Evolutionary conservation across 495 filamentous ascomycete species (phyloP).

Genomic region (Penicillium goetzii): DNA sequence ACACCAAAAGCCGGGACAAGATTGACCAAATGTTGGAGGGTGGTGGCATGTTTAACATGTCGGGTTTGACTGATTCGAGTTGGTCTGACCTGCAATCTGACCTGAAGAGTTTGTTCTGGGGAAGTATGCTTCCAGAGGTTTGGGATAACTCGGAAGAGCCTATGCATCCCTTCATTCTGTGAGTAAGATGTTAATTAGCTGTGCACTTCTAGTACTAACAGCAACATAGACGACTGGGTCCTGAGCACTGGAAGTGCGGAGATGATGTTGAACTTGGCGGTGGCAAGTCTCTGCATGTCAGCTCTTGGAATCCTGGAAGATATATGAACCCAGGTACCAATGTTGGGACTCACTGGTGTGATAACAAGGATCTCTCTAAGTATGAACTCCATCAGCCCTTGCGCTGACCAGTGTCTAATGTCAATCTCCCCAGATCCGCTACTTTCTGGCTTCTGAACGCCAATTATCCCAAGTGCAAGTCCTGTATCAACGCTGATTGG

Average conservation of each 20-base stretch:
- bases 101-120: neutral
- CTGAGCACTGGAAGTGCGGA: neutral
- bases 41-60: neutral
- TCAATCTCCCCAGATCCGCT: neutral
- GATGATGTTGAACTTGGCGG: neutral
- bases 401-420: neutral
- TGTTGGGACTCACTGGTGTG: neutral
- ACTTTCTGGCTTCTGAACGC: constrained; percentile 1
- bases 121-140: neutral
- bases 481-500: neutral
- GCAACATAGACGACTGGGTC: neutral
- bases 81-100: neutral
- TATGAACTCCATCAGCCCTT: neutral
- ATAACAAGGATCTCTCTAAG: neutral
- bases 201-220: neutral
- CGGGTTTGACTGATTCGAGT: neutral
- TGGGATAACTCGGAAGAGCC: neutral
- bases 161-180: neutral
- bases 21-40: neutral
- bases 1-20: neutral
- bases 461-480: neutral
- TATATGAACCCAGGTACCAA: neutral
- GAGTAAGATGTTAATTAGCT: neutral
- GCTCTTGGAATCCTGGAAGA: neutral
- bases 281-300: neutral